Evolutionary conservation across 164 flowering plant species (phyloP), one percentile per base, ranked within the genome.

Genomic region (Santalum album): DNA sequence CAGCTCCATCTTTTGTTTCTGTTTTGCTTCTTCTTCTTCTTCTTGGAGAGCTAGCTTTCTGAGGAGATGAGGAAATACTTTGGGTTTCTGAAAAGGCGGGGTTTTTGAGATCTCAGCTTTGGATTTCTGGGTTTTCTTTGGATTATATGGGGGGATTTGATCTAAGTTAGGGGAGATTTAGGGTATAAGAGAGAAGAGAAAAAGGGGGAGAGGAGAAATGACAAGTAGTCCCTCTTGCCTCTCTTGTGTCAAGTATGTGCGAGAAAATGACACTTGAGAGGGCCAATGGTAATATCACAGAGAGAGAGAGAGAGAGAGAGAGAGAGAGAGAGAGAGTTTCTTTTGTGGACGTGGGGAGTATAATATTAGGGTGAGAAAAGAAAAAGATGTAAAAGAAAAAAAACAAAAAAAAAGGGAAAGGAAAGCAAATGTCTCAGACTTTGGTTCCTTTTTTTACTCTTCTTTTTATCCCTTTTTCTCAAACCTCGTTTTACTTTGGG

Each of bases 221-320:
- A 80, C 79, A 80, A 77, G 79, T 74, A n/a, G n/a, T n/a, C n/a
- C n/a, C n/a, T n/a, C n/a, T n/a, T 73, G 73, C 81, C 73, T 77
- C 77, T 75, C 78, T 78, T 81, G 86, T 84, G 90, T 76, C 86
- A 83, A 78, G 87, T 84, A 90, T 83, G 68, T 78, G 79, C 73
- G 80, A 78, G 92, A 87, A 82, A 90, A 75, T 80, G 97, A 87
- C 89, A 84, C 79, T 86, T 78, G 73, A 65, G 62, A 40, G 59
- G 57, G 51, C 27, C 19, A 55, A 32, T 7, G 12, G 36, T 6
- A 32, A 32, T 32, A 32, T 21, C 11, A 27, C 18, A 38, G 71
- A 23, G 66, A 52, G 50, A 50, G 66, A 62, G 53, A 57, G n/a
- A 57, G 52, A 58, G 56, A 59, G 46, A 59, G 56, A 49, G 55